Conservation (phyloP, 306 rosid genomes). For the Fagus sylvatica region DNA sequence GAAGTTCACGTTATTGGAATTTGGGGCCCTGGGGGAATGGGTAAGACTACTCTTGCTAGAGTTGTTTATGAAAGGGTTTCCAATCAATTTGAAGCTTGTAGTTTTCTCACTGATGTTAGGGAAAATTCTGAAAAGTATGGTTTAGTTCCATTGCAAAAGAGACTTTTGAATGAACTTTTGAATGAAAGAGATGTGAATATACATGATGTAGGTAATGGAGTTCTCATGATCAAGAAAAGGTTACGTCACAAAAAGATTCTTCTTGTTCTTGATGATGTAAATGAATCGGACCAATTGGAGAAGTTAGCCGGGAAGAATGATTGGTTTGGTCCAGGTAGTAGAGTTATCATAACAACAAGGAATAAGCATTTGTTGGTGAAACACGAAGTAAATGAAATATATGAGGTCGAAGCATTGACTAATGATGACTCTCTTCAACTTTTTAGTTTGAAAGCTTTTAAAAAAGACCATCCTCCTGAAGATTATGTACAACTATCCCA, state of each 20-base stretch:
- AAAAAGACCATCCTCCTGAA: not conserved
- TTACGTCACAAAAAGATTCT: too few species aligned
- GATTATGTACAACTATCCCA: not conserved
- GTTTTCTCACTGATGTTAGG: constrained; percentile 5
- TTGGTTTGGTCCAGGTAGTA: too few species aligned
- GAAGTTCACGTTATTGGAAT: not conserved
- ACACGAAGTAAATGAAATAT: not conserved
- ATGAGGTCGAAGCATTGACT: not conserved
- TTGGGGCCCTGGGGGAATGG: constrained; percentile 13
- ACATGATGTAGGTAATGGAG: constrained; percentile 4
- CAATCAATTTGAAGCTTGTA: not conserved
- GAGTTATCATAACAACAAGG: too few species aligned
- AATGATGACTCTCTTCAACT: not conserved
- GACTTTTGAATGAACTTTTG: not conserved
- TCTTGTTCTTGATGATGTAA: too few species aligned
- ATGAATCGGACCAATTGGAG: too few species aligned
- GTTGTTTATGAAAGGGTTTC: not conserved
- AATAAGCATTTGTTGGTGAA: not conserved
- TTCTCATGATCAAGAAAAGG: too few species aligned
- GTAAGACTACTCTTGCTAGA: constrained; percentile 7
- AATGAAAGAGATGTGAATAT: not conserved
- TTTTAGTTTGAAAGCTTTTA: not conserved
- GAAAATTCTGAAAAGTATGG: not conserved
- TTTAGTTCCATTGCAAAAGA: not conserved
- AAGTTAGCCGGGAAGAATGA: too few species aligned